Percentiles rank a stretch among this genome's conserved stretches.
Evolutionary conservation across 192 early-diverging fungal species (phyloP).

Genomic region (Coemansia sp.): DNA sequence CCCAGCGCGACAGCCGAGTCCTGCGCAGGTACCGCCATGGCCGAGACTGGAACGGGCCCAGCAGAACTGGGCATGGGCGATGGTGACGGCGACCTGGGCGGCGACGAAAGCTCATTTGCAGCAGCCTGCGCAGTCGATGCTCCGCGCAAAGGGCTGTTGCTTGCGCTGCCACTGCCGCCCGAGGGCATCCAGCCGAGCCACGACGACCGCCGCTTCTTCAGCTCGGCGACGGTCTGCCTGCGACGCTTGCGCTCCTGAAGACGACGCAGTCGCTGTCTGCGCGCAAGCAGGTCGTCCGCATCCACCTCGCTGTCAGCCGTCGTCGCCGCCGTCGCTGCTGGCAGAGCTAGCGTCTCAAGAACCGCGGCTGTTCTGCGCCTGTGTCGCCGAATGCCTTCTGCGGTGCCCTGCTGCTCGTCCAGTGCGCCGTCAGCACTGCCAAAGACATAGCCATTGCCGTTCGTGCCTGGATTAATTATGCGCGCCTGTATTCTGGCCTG

Average conservation of each 20-base stretch:
- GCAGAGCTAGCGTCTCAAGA: background rate
- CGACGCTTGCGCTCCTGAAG: slow-evolving; percentile 49
- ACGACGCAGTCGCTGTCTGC: slow-evolving; percentile 34
- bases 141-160: slow-evolving; percentile 12
- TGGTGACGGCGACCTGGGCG: slow-evolving; percentile 16
- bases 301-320: slow-evolving; percentile 5
- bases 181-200: slow-evolving; percentile 47
- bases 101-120: slow-evolving; percentile 6
- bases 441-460: too few relatives aligned
- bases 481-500: slow-evolving; percentile 43
- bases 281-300: slow-evolving; percentile 22
- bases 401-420: background rate
- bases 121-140: background rate
- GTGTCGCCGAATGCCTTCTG: background rate
- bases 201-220: slow-evolving; percentile 47
- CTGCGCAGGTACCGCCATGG: background rate
- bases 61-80: too few relatives aligned
- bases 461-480: slow-evolving; percentile 3
- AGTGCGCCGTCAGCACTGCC: background rate
- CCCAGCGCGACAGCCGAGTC: too few relatives aligned
- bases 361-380: background rate
- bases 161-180: slow-evolving; percentile 1
- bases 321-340: background rate
- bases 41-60: too few relatives aligned
- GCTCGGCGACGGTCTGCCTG: slow-evolving; percentile 36